Base-by-base conservation (phyloP, 2,329 filamentous ascomycete genomes). In the Cladosporium sp. region DNA sequence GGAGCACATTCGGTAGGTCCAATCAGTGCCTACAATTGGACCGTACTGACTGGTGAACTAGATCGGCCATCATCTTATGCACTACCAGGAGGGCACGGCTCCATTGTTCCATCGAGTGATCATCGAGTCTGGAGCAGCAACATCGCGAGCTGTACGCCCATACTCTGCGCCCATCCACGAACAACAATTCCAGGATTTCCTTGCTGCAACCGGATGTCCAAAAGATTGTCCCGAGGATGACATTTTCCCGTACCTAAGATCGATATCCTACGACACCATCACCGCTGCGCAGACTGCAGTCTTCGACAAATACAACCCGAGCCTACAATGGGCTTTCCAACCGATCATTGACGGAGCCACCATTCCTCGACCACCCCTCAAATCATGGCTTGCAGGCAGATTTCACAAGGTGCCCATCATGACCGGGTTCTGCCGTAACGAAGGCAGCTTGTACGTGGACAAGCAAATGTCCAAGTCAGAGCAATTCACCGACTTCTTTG, bases 401-500 rank as follows among this genome's bases (percentile, higher is more conserved):
- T 82, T 78, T 68, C 77, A 85, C 62, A 77, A 78, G 61, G 75
- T 86, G 7, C 83, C 85, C 7, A 79, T 90, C 49, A 73, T 91
- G 49, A 89, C 86, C 0, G 87, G 87, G 7, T 90, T 85, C 75
- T 86, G 85, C 70, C 82, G 83, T 37, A 85, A 90, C 65, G 88
- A 91, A 69, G 88, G 87, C 15, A 79, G 83, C 0, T 69, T 77
- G 36, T 90, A 90, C 66, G 81, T 89, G 0, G 80, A 85, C 0
- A 69, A 74, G 13, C 64, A 69, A 6, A 75, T 80, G 54, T 72
- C 76, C 13, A 75, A 74, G 2, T 73, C 79, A 10, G 71, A 69
- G 0, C 77, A 85, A 10, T 87, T 89, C 67, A 76, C 75, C 3
- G 59, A 69, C 2, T 89, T 90, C 70, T 89, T 89, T 75, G 68